Evolutionary conservation across 2,329 filamentous ascomycete genomes (phyloP), one percentile per base, ranked within the genome.

Genomic region (Aspergillus fijiensis): DNA sequence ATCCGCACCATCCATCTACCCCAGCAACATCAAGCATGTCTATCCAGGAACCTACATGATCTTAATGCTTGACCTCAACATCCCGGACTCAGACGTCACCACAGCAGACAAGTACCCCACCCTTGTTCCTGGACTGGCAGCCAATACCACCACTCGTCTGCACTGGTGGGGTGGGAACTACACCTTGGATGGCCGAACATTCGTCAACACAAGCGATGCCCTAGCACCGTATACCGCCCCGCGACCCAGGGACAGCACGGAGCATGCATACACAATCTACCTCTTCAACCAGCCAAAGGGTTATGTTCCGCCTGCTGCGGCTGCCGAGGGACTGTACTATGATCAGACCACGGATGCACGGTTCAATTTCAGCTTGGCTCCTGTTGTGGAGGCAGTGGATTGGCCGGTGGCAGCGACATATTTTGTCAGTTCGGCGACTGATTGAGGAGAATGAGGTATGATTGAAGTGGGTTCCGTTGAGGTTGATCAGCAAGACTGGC

Each of bases 131-230:
- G 51, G 51, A 1, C 51, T 23, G 2, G 16, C 39, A n/a, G 12
- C 27, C 33, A 53, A 53, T 4, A 53, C 19, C 9, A 53, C 51
- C 3, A 45, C 51, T 19, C 51, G 51, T n/a, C 19, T 53, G 33
- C 51, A 53, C 21, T 45, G 51, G 51, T 53, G 51, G 51, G 51
- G 51, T 16, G 21, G 51, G 9, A 45, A 53, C 21, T 45, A 25
- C 19, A 53, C 51, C 16, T 14, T 53, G 12, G 33, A 53, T 5
- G 51, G 6, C 19, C 33, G 51, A 19, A 53, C 10, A 5, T 53
- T 29, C 14, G 33, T 45, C 33, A 53, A 53, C n/a, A 11, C 51
- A 5, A 53, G 51, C 51, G 39, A 39, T 27, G 51, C 51, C 12
- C n/a, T 53, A 21, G 51, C 51, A 25, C 27, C 51, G 21, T 53